A percentile compares a stretch with the other conserved stretches of the same genome.
phyloP scores from a whole-genome alignment of 2,329 filamentous ascomycete genomes.

The Aspergillus aculeatinus region DNA sequence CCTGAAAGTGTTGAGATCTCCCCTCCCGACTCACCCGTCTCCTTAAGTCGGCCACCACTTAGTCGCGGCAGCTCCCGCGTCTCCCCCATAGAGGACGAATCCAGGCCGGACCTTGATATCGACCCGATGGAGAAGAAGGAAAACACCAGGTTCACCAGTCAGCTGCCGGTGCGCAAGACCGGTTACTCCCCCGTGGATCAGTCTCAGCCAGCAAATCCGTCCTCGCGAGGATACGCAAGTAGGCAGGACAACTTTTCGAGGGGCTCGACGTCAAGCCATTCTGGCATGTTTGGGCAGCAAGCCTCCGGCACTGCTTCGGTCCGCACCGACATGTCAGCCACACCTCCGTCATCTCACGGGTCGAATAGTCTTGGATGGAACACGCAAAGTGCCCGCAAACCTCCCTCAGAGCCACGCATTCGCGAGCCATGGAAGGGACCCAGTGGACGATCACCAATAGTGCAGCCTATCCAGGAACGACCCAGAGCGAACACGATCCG shows the following conservation, averaged over 20 bases:
- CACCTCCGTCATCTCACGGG: slow-evolving; percentile 26
- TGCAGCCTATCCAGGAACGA: slow-evolving; percentile 64
- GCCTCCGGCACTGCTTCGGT: slow-evolving; percentile 48
- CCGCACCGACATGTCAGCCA: slow-evolving; percentile 24
- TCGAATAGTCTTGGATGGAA: slow-evolving; percentile 33
- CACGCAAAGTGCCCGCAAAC: slow-evolving; percentile 41
- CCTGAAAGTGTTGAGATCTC: slow-evolving; percentile 45
- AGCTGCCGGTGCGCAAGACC: slow-evolving; percentile 28
- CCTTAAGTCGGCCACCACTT: slow-evolving; percentile 18
- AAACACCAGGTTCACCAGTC: slow-evolving; percentile 27
- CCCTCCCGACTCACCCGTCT: slow-evolving; percentile 46
- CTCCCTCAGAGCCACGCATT: slow-evolving; percentile 32
- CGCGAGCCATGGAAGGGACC: slow-evolving; percentile 67
- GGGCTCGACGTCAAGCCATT: slow-evolving; percentile 60
- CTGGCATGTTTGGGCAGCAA: slow-evolving; percentile 57
- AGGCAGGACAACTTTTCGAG: slow-evolving; percentile 66
- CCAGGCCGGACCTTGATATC: slow-evolving; percentile 13
- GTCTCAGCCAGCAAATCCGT: slow-evolving; percentile 5
- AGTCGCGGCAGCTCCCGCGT: slow-evolving; percentile 35
- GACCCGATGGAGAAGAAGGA: slow-evolving; percentile 15
- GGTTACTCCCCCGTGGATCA: slow-evolving; percentile 14
- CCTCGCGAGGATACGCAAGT: slow-evolving; percentile 15
- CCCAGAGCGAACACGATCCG: slow-evolving; percentile 44
- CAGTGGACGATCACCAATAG: slow-evolving; percentile 65
- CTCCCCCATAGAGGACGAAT: slow-evolving; percentile 42